Evolutionary conservation across 495 filamentous ascomycete species (phyloP).

Genomic region (Penicillium salamii): DNA sequence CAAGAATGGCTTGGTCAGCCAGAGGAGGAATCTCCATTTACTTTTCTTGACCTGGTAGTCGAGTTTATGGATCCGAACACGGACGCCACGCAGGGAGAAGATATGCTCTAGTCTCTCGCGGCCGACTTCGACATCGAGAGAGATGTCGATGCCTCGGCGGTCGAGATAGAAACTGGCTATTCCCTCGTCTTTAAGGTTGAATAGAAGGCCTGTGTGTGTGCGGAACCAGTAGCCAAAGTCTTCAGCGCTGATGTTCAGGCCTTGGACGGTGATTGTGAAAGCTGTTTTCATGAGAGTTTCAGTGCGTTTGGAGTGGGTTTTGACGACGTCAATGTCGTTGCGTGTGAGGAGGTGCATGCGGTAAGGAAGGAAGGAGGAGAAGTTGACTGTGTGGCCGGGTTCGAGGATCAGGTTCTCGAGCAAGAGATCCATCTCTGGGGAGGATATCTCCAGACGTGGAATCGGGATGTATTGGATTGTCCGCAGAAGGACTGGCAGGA

Average conservation of each 20-base stretch:
- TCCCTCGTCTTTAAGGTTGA: slow-evolving; percentile 73
- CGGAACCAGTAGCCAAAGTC: slow-evolving; percentile 81
- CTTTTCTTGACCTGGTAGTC: slow-evolving; percentile 72
- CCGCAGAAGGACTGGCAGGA: slow-evolving; percentile 74
- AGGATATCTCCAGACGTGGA: slow-evolving; percentile 77
- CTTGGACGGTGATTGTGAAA: slow-evolving; percentile 72
- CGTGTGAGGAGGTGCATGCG: slow-evolving; percentile 75
- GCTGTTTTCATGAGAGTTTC: slow-evolving; percentile 63
- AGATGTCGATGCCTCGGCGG: slow-evolving; percentile 80
- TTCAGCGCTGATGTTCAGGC: slow-evolving; percentile 75
- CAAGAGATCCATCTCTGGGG: slow-evolving; percentile 78
- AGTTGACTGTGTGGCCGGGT: slow-evolving; percentile 79
- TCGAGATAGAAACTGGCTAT: slow-evolving; percentile 83
- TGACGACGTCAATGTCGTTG: slow-evolving; percentile 82
- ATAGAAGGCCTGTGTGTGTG: slow-evolving; percentile 63
- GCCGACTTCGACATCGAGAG: slow-evolving; percentile 77
- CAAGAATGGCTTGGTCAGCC: slow-evolving; percentile 82
- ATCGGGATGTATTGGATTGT: slow-evolving; percentile 84
- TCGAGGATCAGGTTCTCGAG: slow-evolving; percentile 90
- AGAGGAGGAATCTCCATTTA: slow-evolving; percentile 72
- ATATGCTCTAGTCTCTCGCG: slow-evolving; percentile 73
- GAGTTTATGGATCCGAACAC: slow-evolving; percentile 82
- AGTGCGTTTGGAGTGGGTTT: slow-evolving; percentile 68
- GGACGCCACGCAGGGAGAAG: slow-evolving; percentile 69
- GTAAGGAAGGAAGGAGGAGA: slow-evolving; percentile 86